These are phyloP conservation scores for Diaporthe ilicicola DNA, from an alignment of 2,329 filamentous ascomycete species.

Conservation along the genomic window DNA sequence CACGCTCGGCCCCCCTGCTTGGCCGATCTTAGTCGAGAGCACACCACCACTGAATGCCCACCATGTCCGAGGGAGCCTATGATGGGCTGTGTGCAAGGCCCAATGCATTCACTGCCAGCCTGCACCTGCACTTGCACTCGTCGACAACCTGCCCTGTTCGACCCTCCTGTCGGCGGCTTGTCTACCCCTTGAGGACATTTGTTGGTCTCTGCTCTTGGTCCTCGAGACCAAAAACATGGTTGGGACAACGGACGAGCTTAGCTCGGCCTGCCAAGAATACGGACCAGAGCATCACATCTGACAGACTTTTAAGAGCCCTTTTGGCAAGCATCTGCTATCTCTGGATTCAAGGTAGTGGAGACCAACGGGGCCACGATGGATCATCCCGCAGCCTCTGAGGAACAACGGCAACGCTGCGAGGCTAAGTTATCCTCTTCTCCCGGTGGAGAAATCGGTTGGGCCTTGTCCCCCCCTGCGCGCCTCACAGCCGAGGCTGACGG, in stretches of 20 bases:
- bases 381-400: conserved; percentile 22
- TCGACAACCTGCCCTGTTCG: background rate
- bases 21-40: background rate
- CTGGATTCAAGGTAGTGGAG: conserved; percentile 11
- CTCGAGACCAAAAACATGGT: conserved; percentile 15
- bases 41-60: background rate
- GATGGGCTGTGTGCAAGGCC: background rate
- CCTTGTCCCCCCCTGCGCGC: conserved; percentile 19
- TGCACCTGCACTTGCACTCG: background rate
- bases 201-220: background rate
- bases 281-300: conserved; percentile 19
- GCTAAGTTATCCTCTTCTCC: conserved; percentile 21
- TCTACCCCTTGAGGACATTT: background rate
- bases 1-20: background rate
- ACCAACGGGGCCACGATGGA: conserved; percentile 17
- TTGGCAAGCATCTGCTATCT: conserved; percentile 21
- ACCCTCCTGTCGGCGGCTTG: background rate
- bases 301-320: conserved; percentile 16
- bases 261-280: conserved; percentile 25
- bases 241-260: conserved; percentile 18
- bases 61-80: background rate
- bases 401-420: conserved; percentile 22
- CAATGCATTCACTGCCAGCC: background rate
- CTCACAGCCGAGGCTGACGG: conserved; percentile 25
- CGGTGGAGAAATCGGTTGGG: conserved; percentile 16